A percentile compares a stretch with the other conserved stretches of the same genome.
Evolutionary conservation across 306 rosid genomes (phyloP).

Genomic region (Castanea sativa): DNA sequence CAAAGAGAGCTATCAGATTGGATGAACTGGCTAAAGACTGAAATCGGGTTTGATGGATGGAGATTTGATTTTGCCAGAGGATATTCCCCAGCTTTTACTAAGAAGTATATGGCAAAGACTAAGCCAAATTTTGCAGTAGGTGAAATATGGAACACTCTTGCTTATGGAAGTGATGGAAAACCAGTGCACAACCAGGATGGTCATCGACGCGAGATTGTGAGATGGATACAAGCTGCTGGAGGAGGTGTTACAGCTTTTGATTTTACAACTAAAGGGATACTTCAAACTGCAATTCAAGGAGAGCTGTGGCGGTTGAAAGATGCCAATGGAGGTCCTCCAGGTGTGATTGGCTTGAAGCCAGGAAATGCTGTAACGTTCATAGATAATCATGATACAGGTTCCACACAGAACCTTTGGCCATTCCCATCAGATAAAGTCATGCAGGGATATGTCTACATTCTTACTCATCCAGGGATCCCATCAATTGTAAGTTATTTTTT

Average conservation of each 20-base stretch:
- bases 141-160: not conserved
- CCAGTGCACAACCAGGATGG: slow-evolving; percentile 19
- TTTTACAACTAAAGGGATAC: slow-evolving; percentile 43
- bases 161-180: no score
- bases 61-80: not conserved
- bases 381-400: slow-evolving; percentile 42
- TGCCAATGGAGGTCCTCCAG: slow-evolving; percentile 28
- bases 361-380: slow-evolving; percentile 40
- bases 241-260: slow-evolving; percentile 38
- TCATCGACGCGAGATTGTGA: slow-evolving; percentile 17
- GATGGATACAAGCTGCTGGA: slow-evolving; percentile 38
- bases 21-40: slow-evolving; percentile 2
- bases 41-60: not conserved
- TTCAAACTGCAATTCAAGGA: slow-evolving; percentile 30
- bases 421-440: slow-evolving; percentile 32
- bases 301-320: slow-evolving; percentile 35
- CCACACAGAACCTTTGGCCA: slow-evolving; percentile 21
- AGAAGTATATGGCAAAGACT: not conserved
- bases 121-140: not conserved
- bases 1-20: not conserved
- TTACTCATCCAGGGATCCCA: slow-evolving; percentile 47
- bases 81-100: not conserved
- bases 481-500: slow-evolving; percentile 17
- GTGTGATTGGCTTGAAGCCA: slow-evolving; percentile 40
- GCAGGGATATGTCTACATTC: slow-evolving; percentile 39